phyloP scores from a whole-genome alignment of 805 yeast genomes.

The Suhomyces canberraensis region DNA sequence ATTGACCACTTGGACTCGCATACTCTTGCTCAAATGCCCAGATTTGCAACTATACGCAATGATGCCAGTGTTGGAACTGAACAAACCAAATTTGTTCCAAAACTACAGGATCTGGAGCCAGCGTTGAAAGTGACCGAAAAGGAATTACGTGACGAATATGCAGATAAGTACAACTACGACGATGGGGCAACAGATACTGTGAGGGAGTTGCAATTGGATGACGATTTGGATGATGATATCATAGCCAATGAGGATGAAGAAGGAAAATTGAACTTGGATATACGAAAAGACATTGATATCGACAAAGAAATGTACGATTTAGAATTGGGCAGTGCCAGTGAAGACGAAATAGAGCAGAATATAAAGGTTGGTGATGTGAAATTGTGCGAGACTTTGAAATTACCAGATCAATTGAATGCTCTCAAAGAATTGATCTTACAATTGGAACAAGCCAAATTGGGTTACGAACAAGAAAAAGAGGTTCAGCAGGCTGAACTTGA shows the following conservation, averaged over 20 bases:
- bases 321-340: conserved; percentile 2
- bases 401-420: not conserved
- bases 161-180: conserved; percentile 13
- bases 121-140: conserved; percentile 3
- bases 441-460: not conserved
- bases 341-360: not conserved
- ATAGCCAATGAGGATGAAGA: not conserved
- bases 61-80: not conserved
- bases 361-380: not conserved
- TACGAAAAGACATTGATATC: not conserved
- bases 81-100: conserved; percentile 7
- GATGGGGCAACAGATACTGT: conserved; percentile 5
- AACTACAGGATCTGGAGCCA: conserved; percentile 1
- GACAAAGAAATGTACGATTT: conserved; percentile 6
- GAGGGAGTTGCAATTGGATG: conserved; percentile 4
- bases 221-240: conserved; percentile 1
- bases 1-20: conserved; percentile 2
- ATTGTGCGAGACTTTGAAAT: not conserved
- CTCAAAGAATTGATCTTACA: not conserved
- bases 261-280: not conserved
- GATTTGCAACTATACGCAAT: not conserved
- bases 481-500: conserved; percentile 3
- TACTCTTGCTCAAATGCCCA: not conserved
- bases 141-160: conserved; percentile 9
- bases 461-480: not conserved